phyloP scores from a whole-genome alignment of 768 basidiomycete genomes.

The Leccinum subgranulosum region DNA sequence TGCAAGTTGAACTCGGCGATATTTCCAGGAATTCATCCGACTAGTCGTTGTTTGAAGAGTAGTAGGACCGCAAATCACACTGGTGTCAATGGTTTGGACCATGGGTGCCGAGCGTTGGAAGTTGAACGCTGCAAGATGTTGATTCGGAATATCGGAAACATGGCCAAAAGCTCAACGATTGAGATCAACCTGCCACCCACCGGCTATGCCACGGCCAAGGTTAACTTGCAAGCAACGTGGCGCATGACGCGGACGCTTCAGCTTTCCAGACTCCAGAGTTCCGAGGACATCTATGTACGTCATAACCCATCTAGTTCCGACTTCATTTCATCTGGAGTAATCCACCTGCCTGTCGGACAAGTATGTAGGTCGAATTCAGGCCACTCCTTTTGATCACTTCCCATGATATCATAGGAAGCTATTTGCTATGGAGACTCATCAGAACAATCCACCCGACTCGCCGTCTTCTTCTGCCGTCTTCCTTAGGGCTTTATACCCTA shows the following conservation, averaged over 20 bases:
- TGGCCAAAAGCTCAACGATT: too few relatives aligned
- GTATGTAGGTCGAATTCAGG: not conserved
- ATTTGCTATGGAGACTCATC: constrained; percentile 2
- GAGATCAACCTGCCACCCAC: not conserved
- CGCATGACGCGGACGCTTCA: not conserved
- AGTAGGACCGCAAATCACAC: not conserved
- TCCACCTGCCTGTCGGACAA: constrained; percentile 5
- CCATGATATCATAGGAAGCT: constrained; percentile 1
- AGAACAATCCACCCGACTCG: not conserved
- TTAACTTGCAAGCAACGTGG: not conserved
- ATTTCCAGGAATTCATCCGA: not conserved
- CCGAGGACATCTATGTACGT: not conserved
- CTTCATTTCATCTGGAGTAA: not conserved
- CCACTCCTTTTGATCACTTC: constrained; percentile 7
- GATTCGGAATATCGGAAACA: not conserved
- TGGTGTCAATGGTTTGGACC: not conserved
- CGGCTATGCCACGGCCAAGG: not conserved
- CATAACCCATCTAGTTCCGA: not conserved
- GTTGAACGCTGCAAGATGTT: not conserved
- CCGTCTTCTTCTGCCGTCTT: not conserved
- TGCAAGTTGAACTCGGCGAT: not conserved
- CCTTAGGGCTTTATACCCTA: not conserved
- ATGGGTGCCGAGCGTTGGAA: not conserved
- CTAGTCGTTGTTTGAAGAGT: not conserved
- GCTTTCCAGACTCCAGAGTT: not conserved